These are phyloP conservation scores for Starmerella davenportii DNA, from an alignment of 805 yeast genomes.

Conservation along the genomic window DNA sequence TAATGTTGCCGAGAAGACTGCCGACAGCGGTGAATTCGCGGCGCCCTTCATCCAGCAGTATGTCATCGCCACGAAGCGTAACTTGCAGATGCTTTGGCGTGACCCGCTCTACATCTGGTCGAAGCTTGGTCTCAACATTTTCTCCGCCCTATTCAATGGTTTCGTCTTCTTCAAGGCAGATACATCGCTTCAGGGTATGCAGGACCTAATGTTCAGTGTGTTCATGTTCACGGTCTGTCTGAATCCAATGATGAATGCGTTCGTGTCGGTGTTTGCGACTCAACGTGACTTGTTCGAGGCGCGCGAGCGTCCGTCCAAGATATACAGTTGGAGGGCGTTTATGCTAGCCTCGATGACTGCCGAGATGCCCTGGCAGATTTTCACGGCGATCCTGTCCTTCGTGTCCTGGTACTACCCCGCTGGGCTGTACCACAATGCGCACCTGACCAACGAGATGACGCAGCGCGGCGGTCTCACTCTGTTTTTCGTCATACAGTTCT, in stretches of 20 bases:
- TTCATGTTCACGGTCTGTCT: constrained; percentile 41
- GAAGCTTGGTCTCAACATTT: constrained; percentile 33
- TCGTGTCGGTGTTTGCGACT: constrained; percentile 39
- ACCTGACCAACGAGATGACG: constrained; percentile 28
- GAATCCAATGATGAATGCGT: constrained; percentile 44
- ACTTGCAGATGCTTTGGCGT: constrained; percentile 35
- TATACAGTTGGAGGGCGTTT: constrained; percentile 53
- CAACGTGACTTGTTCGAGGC: constrained; percentile 50
- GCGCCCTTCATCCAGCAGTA: constrained; percentile 33
- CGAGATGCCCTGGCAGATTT: constrained; percentile 43
- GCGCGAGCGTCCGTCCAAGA: constrained; percentile 52
- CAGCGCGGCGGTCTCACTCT: constrained; percentile 36
- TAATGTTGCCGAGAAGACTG: constrained; percentile 10
- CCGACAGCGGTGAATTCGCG: constrained; percentile 25
- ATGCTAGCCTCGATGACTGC: constrained; percentile 34
- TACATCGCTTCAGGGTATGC: constrained; percentile 35
- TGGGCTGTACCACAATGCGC: constrained; percentile 28
- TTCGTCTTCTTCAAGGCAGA: constrained; percentile 49
- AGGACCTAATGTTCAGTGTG: constrained; percentile 40
- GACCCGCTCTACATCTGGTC: constrained; percentile 45
- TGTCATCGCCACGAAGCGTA: constrained; percentile 27
- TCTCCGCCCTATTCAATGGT: constrained; percentile 49
- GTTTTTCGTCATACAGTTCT: constrained; percentile 34
- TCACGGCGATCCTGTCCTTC: constrained; percentile 35
- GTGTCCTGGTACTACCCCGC: constrained; percentile 37